A percentile compares a stretch with the other conserved stretches of the same genome.
These are phyloP conservation scores for Stromatinia cepivora DNA, from an alignment of 2,329 filamentous ascomycete species.

Conservation along the genomic window DNA sequence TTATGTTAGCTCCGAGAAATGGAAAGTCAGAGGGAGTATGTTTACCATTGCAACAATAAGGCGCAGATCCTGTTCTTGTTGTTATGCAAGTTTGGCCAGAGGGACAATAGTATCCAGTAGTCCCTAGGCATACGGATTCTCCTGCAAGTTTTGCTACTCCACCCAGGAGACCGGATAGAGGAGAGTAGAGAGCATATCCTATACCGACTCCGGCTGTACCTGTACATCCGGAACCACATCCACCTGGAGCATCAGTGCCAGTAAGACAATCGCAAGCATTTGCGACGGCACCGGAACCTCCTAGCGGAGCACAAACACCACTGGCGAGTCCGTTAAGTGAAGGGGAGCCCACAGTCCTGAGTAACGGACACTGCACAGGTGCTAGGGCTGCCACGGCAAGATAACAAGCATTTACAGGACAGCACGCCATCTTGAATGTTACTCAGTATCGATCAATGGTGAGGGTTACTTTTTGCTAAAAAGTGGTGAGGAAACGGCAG, in stretches of 20 bases:
- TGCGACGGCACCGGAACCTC: background rate
- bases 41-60: conserved; percentile 6
- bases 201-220: background rate
- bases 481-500: background rate
- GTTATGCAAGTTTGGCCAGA: background rate
- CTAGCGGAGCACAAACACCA: background rate
- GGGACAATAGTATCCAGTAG: conserved; percentile 7
- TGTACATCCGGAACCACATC: background rate
- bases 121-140: background rate
- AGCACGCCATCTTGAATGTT: conserved; percentile 1
- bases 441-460: background rate
- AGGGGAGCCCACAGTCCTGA: background rate
- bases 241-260: background rate
- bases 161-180: background rate
- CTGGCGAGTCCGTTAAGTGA: background rate
- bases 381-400: background rate
- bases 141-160: background rate
- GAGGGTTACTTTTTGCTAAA: background rate
- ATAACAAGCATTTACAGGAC: conserved; percentile 8
- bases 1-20: background rate
- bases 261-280: conserved; percentile 9
- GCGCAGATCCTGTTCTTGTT: background rate
- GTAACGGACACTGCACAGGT: background rate
- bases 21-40: background rate
- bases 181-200: background rate